phyloP scores from a whole-genome alignment of 768 basidiomycete genomes.

The Lactarius indigo region DNA sequence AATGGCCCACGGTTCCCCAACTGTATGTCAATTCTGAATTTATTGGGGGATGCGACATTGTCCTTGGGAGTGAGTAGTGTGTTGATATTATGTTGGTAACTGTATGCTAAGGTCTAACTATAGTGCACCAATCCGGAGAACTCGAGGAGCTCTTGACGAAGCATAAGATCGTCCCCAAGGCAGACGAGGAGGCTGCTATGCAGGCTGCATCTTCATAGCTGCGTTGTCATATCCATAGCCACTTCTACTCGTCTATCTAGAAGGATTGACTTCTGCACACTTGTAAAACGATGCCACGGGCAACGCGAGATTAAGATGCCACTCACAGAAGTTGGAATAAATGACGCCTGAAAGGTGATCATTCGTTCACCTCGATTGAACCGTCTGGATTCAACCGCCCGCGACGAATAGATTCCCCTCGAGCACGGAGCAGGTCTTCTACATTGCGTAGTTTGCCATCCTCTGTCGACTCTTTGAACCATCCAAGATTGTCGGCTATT shows the following conservation, averaged over 20 bases:
- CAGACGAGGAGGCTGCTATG: slow-evolving; percentile 24
- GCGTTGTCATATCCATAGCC: neutral
- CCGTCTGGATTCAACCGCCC: slow-evolving; percentile 44
- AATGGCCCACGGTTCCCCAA: slow-evolving; percentile 98
- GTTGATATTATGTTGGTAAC: slow-evolving; percentile 1
- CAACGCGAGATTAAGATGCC: neutral
- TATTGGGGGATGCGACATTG: slow-evolving; percentile 94
- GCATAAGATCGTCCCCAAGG: slow-evolving; percentile 62
- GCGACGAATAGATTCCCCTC: slow-evolving; percentile 68
- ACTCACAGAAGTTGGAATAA: neutral
- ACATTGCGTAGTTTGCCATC: slow-evolving; percentile 72
- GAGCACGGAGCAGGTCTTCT: slow-evolving; percentile 74
- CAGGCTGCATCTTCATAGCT: slow-evolving; percentile 25
- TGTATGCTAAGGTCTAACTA: slow-evolving; percentile 10
- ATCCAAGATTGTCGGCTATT: slow-evolving; percentile 87
- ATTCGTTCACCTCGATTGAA: slow-evolving; percentile 48
- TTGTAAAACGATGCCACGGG: neutral
- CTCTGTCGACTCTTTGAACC: slow-evolving; percentile 82
- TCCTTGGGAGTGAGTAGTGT: slow-evolving; percentile 72
- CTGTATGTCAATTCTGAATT: slow-evolving; percentile 94
- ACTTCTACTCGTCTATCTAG: neutral
- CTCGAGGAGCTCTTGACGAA: slow-evolving; percentile 78
- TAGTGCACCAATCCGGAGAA: slow-evolving; percentile 97
- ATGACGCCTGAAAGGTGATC: slow-evolving; percentile 4
- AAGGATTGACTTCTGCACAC: neutral